Conservation (phyloP, 2,329 filamentous ascomycete species). For the Metarhizium anisopliae region DNA sequence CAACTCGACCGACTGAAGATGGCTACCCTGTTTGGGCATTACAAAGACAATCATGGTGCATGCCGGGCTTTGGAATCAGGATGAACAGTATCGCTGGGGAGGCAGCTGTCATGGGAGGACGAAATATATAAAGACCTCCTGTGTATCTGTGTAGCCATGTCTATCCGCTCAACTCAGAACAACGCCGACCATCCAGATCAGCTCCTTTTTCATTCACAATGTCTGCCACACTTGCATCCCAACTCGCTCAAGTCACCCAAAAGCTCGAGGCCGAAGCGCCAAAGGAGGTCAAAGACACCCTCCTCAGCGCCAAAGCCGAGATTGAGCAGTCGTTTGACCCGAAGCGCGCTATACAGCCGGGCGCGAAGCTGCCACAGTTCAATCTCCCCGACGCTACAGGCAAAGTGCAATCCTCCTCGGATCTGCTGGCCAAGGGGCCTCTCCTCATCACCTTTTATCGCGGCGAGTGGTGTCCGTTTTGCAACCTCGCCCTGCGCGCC, state of each 20-base stretch:
- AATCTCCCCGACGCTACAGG: constrained; percentile 24
- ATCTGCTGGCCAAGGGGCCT: constrained; percentile 21
- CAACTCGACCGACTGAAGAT: too few species aligned
- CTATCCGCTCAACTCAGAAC: too few species aligned
- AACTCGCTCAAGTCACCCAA: not conserved
- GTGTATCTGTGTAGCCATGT: too few species aligned
- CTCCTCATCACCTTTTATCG: constrained; percentile 38
- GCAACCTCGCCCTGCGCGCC: constrained; percentile 28
- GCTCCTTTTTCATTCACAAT: not conserved
- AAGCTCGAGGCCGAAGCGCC: constrained; percentile 4
- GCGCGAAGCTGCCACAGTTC: constrained; percentile 25
- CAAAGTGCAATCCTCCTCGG: constrained; percentile 19
- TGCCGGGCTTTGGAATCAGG: too few species aligned
- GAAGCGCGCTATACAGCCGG: constrained; percentile 20
- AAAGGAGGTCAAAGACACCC: constrained; percentile 4
- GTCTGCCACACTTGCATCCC: not conserved
- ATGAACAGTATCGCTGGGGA: too few species aligned
- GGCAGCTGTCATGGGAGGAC: too few species aligned
- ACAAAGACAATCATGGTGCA: too few species aligned
- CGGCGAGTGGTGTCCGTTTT: constrained; percentile 36
- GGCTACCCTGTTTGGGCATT: too few species aligned
- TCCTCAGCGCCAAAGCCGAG: constrained; percentile 1
- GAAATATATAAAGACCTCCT: too few species aligned
- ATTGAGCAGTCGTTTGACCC: constrained; percentile 14
- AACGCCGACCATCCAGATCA: too few species aligned